Evolutionary conservation across 164 flowering plant species (phyloP), one percentile per base, ranked within the genome.

Genomic region (Aristolochia californica): DNA sequence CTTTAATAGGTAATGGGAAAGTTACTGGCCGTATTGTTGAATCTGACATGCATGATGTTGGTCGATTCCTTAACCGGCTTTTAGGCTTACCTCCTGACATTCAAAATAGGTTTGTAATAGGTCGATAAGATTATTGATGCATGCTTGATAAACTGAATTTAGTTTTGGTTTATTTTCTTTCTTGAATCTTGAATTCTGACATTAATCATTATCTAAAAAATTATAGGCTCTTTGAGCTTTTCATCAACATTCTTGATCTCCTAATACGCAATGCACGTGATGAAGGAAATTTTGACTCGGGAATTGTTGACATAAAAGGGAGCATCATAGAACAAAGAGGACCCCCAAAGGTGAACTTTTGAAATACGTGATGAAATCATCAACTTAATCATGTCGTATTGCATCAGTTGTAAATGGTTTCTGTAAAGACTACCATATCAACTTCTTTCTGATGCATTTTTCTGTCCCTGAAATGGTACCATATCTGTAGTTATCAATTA

Each of bases 21-120:
- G 91, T 82, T 40, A 76, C 84, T 53, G 95, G 98, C 22, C 91
- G 96, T 64, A 93, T 93, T 56, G 74, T 84, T 70, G 99, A 93
- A 61, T 89, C 97, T 18, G 99, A 93, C 70, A 89, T 89, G 97
- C 84, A 84, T 75, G 99, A 93, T 73, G 91, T 93, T 74, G 97
- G 97, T 5, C 96, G 99, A 52, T 93, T 93, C 56, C 93, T 93
- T 21, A 93, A 93, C 76, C 83, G 99, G 17, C 78, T 93, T 28
- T 70, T 93, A 54, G 99, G 99, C 17, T 70, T 93, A 72, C 94
- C 94, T 61, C 99, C 99, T 60, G 91, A 84, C 18, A 89, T 93
- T 69, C 99, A 93, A 56, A 93, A 93, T 71, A 83, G 90, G 99
- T 87, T 13, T 53, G 69, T 71, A 2, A 20, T 45, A 55, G 61